Evolutionary conservation across 2,329 filamentous ascomycete species (phyloP), one percentile per base, ranked within the genome.

Genomic region (Kalmusia sp.): DNA sequence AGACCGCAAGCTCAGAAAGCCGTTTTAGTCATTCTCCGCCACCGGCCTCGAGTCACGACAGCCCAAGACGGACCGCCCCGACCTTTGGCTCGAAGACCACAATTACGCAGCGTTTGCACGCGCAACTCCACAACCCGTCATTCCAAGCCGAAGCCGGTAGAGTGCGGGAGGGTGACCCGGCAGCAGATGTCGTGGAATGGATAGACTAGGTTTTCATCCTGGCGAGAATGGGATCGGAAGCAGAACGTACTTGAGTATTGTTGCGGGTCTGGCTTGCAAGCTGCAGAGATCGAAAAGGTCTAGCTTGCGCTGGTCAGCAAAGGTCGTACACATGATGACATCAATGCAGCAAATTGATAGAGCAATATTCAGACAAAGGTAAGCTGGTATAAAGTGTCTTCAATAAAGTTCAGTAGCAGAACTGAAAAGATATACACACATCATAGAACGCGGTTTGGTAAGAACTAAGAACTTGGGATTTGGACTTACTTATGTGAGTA

Each of bases 121-220:
- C 72, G 72, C 78, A 85, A 89, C 88, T 90, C 85, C 87, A 91
- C 88, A 87, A 90, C 88, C 82, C 72, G 76, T 91, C 88, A 81
- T 91, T 76, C 79, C 82, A 76, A 30, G 69, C 69, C 74, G 65
- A 74, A 54, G 55, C 73, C 62, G 68, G 85, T 91, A 79, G 73
- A 84, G 87, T 90, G 85, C 75, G 87, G 84, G 82, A 91, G 89
- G 79, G 84, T 86, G 83, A 84, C 86, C 89, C 80, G 87, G 87
- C 80, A 73, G 78, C 77, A 76, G 65, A 82, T 80, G 82, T 84
- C 81, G 73, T 84, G 82, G 82, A 84, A 84, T 84, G 82, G 82
- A 84, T 84, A 81, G 80, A 84, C 82, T 84, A 39, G 73, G 79
- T 77, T 82, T 80, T 83, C 82, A 82, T 84, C 82, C 79, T 82